Evolutionary conservation across 306 rosid species (phyloP).

Genomic region (Vigna hirtella): DNA sequence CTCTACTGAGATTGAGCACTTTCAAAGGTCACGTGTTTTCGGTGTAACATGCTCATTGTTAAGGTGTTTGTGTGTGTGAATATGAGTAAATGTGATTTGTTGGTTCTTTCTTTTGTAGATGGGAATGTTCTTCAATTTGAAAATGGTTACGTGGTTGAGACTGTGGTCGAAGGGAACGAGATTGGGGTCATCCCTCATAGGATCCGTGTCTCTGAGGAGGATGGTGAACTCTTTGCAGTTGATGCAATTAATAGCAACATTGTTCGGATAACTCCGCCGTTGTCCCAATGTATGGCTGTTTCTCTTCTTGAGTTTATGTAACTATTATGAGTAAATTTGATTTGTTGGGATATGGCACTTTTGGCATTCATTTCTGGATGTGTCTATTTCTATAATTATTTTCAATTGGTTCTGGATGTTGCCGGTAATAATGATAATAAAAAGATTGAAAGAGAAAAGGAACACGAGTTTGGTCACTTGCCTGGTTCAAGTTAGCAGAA

Average conservation of each 20-base stretch:
- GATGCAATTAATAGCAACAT: slow-evolving; percentile 88
- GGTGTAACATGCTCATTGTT: slow-evolving; percentile 17
- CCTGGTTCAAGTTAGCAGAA: not conserved
- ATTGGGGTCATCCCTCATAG: slow-evolving; percentile 86
- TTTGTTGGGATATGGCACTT: slow-evolving; percentile 1
- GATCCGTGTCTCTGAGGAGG: slow-evolving; percentile 85
- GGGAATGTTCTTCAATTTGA: slow-evolving; percentile 89
- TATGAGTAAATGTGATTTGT: slow-evolving; percentile 10
- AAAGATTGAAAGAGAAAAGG: not conserved
- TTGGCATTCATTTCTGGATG: not conserved
- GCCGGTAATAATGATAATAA: slow-evolving; percentile 12
- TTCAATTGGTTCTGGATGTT: slow-evolving; percentile 9
- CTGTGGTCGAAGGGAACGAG: slow-evolving; percentile 85
- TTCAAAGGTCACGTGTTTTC: not conserved
- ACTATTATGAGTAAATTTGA: slow-evolving; percentile 21
- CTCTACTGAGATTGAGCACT: slow-evolving; percentile 4
- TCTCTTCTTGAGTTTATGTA: slow-evolving; percentile 4
- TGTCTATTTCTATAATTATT: not conserved
- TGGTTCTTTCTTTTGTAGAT: slow-evolving; percentile 57
- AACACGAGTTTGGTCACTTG: not conserved
- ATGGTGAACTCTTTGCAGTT: slow-evolving; percentile 87
- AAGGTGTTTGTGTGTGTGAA: not conserved
- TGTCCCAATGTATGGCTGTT: slow-evolving; percentile 81
- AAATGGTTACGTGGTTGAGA: slow-evolving; percentile 95
- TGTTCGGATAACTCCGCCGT: slow-evolving; percentile 83